Base-by-base conservation (phyloP, 495 filamentous ascomycete genomes). In the Podospora anserina region DNA sequence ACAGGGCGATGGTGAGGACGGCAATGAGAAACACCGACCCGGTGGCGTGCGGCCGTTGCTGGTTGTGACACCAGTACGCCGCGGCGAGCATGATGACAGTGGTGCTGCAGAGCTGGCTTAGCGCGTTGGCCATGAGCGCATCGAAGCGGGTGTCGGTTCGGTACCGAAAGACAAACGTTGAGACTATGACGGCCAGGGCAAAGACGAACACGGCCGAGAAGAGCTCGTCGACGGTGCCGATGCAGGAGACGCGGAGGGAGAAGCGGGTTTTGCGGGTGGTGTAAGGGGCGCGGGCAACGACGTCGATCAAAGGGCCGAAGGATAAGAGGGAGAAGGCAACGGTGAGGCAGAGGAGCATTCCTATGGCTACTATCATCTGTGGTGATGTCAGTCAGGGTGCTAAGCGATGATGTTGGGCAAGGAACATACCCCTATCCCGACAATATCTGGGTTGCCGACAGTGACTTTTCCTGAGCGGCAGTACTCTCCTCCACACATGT, bases 361-460 rank as follows among this genome's bases (percentile, higher is more conserved):
- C 39, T 55, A 67, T 57, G 5, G 71, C 66, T 9, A 69, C 28
- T 19, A 73, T 60, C 71, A 73, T 73, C 71, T 73, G 61, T 28
- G 3, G 7, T 54, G n/a, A 15, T 34, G 56, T 64, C 55, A 62
- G 32, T 56, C 6, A 53, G 5, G n/a, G 0, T n/a, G 9, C 3
- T 7, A 3, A 11, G 3, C 7, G n/a, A 53, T 61, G 56, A 27
- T 19, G 23, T 0, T 1, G 19, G 49, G 26, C 23, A 28, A 39
- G 28, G 11, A 15, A 58, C 66, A 53, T 18, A 72, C 71, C 19
- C 71, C 71, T 32, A 68, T 66, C 4, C 71, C 71, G 18, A 73
- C 68, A 27, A 73, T 70, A 28, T 73, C 71, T 3, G 68, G 71
- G 44, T 73, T 73, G 13, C 71, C 71, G 13, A 73, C 66, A 6